Base-by-base conservation (phyloP, 2,329 filamentous ascomycete species). In the Colletotrichum cereale region DNA sequence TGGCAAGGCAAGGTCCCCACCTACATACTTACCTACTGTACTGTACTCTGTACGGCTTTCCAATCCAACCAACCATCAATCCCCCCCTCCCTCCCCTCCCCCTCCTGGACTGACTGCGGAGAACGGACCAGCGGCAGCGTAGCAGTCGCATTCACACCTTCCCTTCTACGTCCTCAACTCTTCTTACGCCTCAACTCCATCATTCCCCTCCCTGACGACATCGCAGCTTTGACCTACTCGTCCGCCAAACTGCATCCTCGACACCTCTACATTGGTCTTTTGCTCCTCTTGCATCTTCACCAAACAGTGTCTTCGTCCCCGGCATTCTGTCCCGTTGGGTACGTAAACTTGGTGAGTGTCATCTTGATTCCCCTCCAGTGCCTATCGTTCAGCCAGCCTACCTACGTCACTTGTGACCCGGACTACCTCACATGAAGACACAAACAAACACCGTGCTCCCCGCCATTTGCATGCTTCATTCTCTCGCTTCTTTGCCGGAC, bases 331-430 rank as follows among this genome's bases (percentile, higher is more conserved):
- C 52, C 42, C 26, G 52, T 50, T 63, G 65, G 65, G 47, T 71
- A 71, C 68, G 68, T 71, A 58, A 68, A 52, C 68, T 58, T 67
- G 21, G 65, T 68, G 65, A 68, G 65, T 71, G 24, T 66, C 60
- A 24, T 64, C 34, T 58, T 42, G 58, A 60, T 63, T 31, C 38
- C 50, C 26, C 38, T 63, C 36, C 44, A 52, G 40, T 18, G 68
- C 63, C 58, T 24, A 68, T 68, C 58, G 18, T 26, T 63, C 47
- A 34, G 36, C 38, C 44, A 52, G 10, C 65, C 68, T 71, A 71
- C 65, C 68, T 71, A 71, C 68, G 68, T 71, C 68, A 71, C 68
- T 56, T 36, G 56, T 68, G 52, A 62, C 21, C 53, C 38, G 44
- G 52, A 34, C 52, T 60, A 42, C 52, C 44, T 29, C 53, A 42